These are phyloP conservation scores for Coniochaeta ligniaria DNA, from an alignment of 2,329 filamentous ascomycete species.

Conservation along the genomic window DNA sequence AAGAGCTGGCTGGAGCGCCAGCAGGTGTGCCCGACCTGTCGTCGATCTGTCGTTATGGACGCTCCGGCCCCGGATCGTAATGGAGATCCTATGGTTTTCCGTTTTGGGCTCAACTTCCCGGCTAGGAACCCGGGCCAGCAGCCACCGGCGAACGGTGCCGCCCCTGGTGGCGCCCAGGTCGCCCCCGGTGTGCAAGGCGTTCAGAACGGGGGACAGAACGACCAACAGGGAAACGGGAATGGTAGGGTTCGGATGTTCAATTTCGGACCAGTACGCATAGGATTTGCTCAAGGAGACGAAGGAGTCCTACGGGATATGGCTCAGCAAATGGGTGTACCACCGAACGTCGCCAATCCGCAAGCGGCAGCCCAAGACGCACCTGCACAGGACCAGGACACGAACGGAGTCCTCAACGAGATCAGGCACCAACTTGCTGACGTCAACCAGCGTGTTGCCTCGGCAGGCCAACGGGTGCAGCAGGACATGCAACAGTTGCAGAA, in stretches of 20 bases:
- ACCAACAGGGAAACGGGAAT: constrained; percentile 22
- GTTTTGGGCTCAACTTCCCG: constrained; percentile 22
- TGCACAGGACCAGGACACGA: constrained; percentile 9
- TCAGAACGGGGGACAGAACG: constrained; percentile 15
- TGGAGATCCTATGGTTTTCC: constrained; percentile 25
- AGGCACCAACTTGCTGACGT: constrained; percentile 56
- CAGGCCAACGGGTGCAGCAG: constrained; percentile 59
- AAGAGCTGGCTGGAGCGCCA: constrained; percentile 97
- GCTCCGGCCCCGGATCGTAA: constrained; percentile 24
- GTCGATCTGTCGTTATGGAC: constrained; percentile 70
- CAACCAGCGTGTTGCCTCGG: constrained; percentile 50
- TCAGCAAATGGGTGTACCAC: constrained; percentile 49
- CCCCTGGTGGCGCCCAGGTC: constrained; percentile 14
- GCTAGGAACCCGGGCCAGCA: constrained; percentile 22
- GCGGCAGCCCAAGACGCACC: constrained; percentile 9
- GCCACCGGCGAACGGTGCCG: constrained; percentile 17
- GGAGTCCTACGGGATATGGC: constrained; percentile 61
- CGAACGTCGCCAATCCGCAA: constrained; percentile 17
- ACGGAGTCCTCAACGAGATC: constrained; percentile 30
- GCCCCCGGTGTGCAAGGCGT: constrained; percentile 21
- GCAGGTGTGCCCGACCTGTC: constrained; percentile 93
- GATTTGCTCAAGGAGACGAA: constrained; percentile 63
- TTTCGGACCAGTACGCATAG: constrained; percentile 67
- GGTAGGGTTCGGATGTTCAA: constrained; percentile 27
- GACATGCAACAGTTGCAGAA: constrained; percentile 57